Conservation (phyloP, 495 filamentous ascomycete species). For the Podospora tetraspora region DNA sequence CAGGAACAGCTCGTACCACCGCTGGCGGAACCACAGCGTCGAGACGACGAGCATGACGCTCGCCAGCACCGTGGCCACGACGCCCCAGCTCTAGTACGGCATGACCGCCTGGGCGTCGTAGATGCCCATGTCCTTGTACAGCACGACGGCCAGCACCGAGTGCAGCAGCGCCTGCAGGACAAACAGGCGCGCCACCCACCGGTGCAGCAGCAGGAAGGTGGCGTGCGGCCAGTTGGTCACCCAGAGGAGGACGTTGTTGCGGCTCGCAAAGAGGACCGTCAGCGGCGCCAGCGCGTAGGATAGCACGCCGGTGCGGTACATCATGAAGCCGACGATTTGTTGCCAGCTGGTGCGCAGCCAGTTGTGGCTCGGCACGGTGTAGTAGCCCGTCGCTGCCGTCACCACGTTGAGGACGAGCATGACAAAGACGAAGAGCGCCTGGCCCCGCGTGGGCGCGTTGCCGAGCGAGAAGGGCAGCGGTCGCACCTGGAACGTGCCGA, state of each 20-base stretch:
- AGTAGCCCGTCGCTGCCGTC: neutral
- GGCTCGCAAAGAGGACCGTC: conserved; percentile 30
- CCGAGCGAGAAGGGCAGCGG: neutral
- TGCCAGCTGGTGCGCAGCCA: conserved; percentile 3
- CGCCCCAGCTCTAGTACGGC: conserved; percentile 41
- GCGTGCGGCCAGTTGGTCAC: conserved; percentile 43
- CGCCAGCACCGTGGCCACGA: conserved; percentile 32
- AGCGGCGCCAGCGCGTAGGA: neutral
- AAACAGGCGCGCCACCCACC: conserved; percentile 41
- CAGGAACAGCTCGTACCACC: conserved; percentile 42
- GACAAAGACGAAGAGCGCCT: neutral
- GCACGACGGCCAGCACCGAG: conserved; percentile 15
- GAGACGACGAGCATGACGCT: conserved; percentile 19
- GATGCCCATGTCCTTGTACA: conserved; percentile 21
- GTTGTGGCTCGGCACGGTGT: neutral
- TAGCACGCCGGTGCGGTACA: conserved; percentile 3
- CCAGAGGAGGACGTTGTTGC: conserved; percentile 47
- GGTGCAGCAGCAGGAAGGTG: conserved; percentile 43
- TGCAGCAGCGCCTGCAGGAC: conserved; percentile 36
- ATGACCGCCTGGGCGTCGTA: conserved; percentile 21
- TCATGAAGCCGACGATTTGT: conserved; percentile 1
- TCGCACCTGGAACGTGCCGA: neutral
- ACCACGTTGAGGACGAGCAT: neutral
- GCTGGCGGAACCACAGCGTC: conserved; percentile 29
- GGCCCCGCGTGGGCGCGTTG: neutral